Evolutionary conservation across 306 rosid genomes (phyloP).

Genomic region (Corylus heterophylla): DNA sequence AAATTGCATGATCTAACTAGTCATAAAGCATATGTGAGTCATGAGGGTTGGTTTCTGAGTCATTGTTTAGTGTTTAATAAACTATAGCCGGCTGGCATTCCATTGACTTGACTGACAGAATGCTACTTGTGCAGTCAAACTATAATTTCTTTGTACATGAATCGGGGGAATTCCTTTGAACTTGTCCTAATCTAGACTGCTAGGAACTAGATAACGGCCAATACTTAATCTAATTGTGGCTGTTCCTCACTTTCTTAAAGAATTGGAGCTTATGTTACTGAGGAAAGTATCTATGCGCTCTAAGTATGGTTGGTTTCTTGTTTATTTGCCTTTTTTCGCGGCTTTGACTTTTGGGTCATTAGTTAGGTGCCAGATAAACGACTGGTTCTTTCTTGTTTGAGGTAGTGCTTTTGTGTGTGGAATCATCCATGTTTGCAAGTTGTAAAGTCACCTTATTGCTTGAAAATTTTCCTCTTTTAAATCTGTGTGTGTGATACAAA

Average conservation of each 20-base stretch:
- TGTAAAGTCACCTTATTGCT: not conserved
- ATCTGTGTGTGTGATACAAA: not conserved
- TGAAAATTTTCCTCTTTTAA: not conserved
- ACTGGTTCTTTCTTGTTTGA: not conserved
- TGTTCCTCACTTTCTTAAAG: not conserved
- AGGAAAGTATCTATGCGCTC: not conserved
- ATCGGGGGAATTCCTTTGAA: not conserved
- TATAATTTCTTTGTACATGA: not conserved
- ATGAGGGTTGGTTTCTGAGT: not conserved
- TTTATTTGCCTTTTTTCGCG: not conserved
- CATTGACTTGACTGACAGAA: not conserved
- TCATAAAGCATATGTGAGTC: not conserved
- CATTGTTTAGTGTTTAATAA: not conserved
- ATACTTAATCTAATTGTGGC: not conserved
- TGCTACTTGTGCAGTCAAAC: not conserved
- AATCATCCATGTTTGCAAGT: not conserved
- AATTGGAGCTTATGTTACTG: not conserved
- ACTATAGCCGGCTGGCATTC: slow-evolving; percentile 1
- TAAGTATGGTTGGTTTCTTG: not conserved
- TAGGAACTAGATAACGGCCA: not conserved
- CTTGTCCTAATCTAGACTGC: not conserved
- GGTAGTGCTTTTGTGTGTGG: not conserved
- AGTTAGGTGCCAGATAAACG: not conserved
- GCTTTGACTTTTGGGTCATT: slow-evolving; percentile 1
- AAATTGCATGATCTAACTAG: not conserved